A percentile compares a stretch with the other conserved stretches of the same genome.
Conservation (phyloP, 257 asterid genomes). For the Cordia subcordata region DNA sequence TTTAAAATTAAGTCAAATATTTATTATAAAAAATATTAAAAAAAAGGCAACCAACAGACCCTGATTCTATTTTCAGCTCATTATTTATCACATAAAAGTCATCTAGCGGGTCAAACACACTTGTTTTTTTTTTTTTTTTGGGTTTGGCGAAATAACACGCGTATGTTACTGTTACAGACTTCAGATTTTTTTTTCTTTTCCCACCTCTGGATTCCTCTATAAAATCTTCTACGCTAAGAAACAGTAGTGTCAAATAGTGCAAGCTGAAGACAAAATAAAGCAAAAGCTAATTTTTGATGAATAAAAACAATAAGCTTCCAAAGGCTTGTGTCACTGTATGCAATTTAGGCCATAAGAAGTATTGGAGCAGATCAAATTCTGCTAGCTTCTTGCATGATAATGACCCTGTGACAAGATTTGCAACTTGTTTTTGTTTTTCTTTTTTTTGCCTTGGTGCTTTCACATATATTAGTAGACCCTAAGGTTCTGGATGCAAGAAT, state of each 20-base stretch:
- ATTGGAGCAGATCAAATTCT: conserved; percentile 23
- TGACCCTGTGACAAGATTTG: neutral
- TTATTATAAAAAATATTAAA: too few relatives aligned
- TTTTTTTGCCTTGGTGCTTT: conserved; percentile 10
- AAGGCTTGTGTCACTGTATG: conserved; percentile 22
- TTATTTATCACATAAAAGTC: too few relatives aligned
- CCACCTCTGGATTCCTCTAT: neutral
- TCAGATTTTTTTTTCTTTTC: neutral
- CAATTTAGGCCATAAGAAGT: conserved; percentile 43
- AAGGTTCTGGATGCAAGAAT: conserved; percentile 21
- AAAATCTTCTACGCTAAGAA: neutral
- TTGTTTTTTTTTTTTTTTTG: neutral
- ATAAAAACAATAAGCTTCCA: conserved; percentile 12
- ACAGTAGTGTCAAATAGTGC: neutral
- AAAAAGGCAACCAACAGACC: too few relatives aligned
- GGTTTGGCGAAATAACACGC: neutral
- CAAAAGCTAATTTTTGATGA: conserved; percentile 2
- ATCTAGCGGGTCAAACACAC: too few relatives aligned
- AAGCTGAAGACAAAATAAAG: neutral
- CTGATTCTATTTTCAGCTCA: too few relatives aligned
- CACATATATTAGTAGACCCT: neutral
- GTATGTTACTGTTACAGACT: neutral
- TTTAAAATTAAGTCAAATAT: too few relatives aligned
- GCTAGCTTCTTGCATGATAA: conserved; percentile 3
- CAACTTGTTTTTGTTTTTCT: neutral